These are phyloP conservation scores for Linderina pennispora DNA, from an alignment of 192 early-diverging fungal species.

Conservation along the genomic window DNA sequence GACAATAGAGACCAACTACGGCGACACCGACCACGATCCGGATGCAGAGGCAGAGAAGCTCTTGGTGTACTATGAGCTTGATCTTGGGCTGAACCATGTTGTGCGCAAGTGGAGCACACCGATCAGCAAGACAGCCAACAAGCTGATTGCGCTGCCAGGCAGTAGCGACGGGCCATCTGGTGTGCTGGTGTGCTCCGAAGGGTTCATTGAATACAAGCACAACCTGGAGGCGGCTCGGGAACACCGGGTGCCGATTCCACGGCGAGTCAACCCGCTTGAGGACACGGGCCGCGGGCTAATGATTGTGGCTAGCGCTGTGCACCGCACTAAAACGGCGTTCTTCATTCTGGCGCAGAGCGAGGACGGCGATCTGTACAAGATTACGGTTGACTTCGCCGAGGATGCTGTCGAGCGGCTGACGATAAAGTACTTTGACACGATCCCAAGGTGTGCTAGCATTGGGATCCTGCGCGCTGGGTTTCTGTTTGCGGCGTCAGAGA, in stretches of 20 bases:
- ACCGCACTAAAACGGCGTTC: conserved; percentile 82
- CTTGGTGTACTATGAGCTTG: conserved; percentile 93
- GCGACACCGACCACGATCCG: conserved; percentile 73
- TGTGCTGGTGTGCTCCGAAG: conserved; percentile 92
- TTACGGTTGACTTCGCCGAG: conserved; percentile 74
- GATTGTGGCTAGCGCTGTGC: conserved; percentile 79
- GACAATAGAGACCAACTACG: conserved; percentile 80
- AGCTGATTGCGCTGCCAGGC: conserved; percentile 78
- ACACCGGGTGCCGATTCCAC: conserved; percentile 73
- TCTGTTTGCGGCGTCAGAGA: conserved; percentile 85
- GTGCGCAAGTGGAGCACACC: conserved; percentile 91
- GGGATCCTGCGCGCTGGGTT: conserved; percentile 91
- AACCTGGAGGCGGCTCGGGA: conserved; percentile 48
- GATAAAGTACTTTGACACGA: conserved; percentile 93
- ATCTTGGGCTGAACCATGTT: conserved; percentile 98
- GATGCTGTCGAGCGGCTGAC: conserved; percentile 60
- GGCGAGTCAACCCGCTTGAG: conserved; percentile 63
- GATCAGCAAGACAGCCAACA: conserved; percentile 67
- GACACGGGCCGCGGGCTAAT: conserved; percentile 62
- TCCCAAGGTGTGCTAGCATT: conserved; percentile 72
- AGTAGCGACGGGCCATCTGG: conserved; percentile 89
- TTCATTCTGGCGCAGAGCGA: conserved; percentile 91
- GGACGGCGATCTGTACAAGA: conserved; percentile 89
- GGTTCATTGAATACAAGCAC: conserved; percentile 83
- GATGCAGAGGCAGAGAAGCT: conserved; percentile 73